Conservation (phyloP, 257 asterid species). For the Solanum paucissectum region DNA sequence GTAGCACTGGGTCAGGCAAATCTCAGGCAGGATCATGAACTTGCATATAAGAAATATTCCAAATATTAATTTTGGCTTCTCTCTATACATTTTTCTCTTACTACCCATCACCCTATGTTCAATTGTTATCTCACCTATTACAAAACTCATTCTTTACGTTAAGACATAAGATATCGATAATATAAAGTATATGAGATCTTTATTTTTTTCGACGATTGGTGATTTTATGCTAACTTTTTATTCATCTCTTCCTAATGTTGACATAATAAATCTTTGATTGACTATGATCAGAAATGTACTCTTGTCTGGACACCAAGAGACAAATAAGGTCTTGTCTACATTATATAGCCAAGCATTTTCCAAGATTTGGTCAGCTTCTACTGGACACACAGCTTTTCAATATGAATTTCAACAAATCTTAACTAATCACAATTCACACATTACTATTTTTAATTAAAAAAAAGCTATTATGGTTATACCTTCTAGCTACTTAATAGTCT, state of each 20-base stretch:
- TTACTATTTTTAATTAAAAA: background rate
- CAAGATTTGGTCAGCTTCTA: constrained; percentile 15
- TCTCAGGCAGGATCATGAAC: constrained; percentile 39
- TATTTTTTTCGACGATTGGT: background rate
- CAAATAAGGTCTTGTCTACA: constrained; percentile 32
- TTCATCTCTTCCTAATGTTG: constrained; percentile 2
- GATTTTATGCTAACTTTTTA: background rate
- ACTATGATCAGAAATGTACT: constrained; percentile 19
- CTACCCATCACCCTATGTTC: constrained; percentile 12
- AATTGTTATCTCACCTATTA: background rate
- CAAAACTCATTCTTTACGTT: background rate
- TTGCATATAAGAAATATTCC: constrained; percentile 48
- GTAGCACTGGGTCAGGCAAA: constrained; percentile 51
- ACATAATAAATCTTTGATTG: background rate
- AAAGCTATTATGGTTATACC: background rate
- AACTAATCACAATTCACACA: constrained; percentile 7
- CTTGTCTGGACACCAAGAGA: constrained; percentile 51
- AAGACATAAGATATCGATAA: background rate
- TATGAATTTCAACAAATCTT: constrained; percentile 13
- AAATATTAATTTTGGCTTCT: constrained; percentile 40
- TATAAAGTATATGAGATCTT: background rate
- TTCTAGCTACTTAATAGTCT: background rate
- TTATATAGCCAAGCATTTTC: constrained; percentile 17
- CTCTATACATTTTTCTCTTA: constrained; percentile 11
- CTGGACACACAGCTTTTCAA: background rate